Percentiles rank a stretch among this genome's conserved stretches.
These are phyloP conservation scores for Ceratobasidium sp. DNA, from an alignment of 1,284 basidiomycete species.

Conservation along the genomic window DNA sequence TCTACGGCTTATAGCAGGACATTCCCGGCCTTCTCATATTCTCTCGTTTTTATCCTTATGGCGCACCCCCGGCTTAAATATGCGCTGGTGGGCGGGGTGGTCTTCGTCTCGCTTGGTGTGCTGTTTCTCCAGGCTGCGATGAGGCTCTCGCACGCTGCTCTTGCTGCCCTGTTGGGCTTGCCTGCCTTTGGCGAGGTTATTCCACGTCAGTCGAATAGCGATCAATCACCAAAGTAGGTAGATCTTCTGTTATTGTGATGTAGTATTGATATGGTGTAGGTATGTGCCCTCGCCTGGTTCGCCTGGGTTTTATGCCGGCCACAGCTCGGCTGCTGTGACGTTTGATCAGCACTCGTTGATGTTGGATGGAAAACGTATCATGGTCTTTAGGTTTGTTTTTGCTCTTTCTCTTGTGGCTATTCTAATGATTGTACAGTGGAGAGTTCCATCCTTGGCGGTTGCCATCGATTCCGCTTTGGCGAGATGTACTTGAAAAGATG, in stretches of 20 bases:
- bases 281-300: constrained; percentile 49
- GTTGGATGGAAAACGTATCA: too few species aligned
- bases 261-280: neutral
- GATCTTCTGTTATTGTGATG: neutral
- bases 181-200: constrained; percentile 15
- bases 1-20: neutral
- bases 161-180: constrained; percentile 5
- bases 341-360: too few species aligned
- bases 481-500: constrained; percentile 47
- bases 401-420: too few species aligned
- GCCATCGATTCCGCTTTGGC: constrained; percentile 44
- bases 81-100: too few species aligned
- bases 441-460: constrained; percentile 46
- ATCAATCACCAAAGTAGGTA: constrained; percentile 20
- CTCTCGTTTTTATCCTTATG: neutral
- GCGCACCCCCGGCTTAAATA: neutral
- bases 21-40: constrained; percentile 15
- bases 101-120: neutral
- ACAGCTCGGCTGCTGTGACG: constrained; percentile 57
- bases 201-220: constrained; percentile 14
- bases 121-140: neutral
- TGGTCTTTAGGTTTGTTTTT: too few species aligned
- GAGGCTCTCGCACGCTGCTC: constrained; percentile 7
- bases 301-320: constrained; percentile 60
- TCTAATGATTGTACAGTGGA: neutral